Base-by-base conservation (phyloP, 1,284 basidiomycete genomes). In the Coniophora puteana region DNA sequence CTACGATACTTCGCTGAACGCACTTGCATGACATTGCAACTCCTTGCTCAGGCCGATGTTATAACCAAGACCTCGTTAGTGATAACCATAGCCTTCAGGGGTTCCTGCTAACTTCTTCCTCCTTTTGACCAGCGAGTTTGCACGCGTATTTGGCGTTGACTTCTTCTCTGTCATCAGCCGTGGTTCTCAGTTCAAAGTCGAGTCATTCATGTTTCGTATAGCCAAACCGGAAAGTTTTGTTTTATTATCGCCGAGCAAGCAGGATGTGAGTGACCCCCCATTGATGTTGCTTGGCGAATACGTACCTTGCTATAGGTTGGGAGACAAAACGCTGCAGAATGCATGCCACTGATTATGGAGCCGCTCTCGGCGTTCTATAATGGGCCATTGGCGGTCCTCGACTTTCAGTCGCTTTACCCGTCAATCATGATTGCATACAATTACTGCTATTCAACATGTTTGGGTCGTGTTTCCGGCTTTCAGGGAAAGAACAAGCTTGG, bases 371-470 rank as follows among this genome's bases (percentile, higher is more conserved):
- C 89, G 4, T 95, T 93, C 58, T 99, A 97, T 65, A 89, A 80
- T 35, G 89, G 89, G 51, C 95, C 96, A 2, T 72, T 97, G 25
- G 67, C 95, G 17, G 93, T 95, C 6, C 74, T 99, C 40, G 96
- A 99, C 63, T 99, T 98, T 58, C 93, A 97, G 58, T 92, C 87
- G 3, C 74, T 99, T 22, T 98, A 99, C 58, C 95, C 96, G 1
- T 94, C 91, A 0, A 76, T 98, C 53, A 98, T 98, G 93, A 96
- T 99, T 52, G 94, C 93, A 5, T 95, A 98, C 68, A 98, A 98
- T 61, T 93, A 93, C 60, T 96, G 93, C 58, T 97, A 91, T 61
- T 94, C 93, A 27, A 98, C 95, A 4, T 98, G 93, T 62, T 71
- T 99, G n/a, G 95, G 95, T 3, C 79, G 93, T 5, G 74, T 92